Evolutionary conservation across 2,329 filamentous ascomycete genomes (phyloP).

Genomic region (Ophiostoma quercus): DNA sequence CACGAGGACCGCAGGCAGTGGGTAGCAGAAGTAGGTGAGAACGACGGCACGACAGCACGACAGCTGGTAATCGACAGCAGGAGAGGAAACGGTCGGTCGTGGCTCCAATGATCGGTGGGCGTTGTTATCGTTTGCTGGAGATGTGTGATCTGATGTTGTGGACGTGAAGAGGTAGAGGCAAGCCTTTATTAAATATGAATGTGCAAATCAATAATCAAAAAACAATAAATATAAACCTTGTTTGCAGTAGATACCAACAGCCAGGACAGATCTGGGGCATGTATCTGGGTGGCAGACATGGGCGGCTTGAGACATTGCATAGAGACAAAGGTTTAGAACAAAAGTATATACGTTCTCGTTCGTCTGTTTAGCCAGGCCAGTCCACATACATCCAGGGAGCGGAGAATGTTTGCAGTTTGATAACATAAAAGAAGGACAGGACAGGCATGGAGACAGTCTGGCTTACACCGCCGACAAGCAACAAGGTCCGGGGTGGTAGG

Average conservation of each 20-base stretch:
- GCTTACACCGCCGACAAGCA: background rate
- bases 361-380: background rate
- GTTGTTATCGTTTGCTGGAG: constrained; percentile 3
- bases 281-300: background rate
- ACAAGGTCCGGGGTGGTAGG: background rate
- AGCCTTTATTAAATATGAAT: too few relatives aligned
- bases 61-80: background rate
- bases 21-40: too few relatives aligned
- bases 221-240: background rate
- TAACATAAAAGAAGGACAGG: too few relatives aligned
- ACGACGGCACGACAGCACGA: background rate
- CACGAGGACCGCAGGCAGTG: background rate
- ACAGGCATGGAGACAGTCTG: background rate
- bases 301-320: background rate
- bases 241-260: background rate
- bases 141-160: constrained; percentile 4
- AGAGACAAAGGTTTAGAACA: background rate
- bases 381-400: background rate
- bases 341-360: background rate
- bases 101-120: background rate
- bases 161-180: background rate
- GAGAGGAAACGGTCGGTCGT: background rate
- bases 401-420: too few relatives aligned
- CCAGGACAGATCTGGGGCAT: background rate
- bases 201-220: background rate